phyloP scores from a whole-genome alignment of 192 early-diverging fungal species.

The Oehlia diaphana region DNA sequence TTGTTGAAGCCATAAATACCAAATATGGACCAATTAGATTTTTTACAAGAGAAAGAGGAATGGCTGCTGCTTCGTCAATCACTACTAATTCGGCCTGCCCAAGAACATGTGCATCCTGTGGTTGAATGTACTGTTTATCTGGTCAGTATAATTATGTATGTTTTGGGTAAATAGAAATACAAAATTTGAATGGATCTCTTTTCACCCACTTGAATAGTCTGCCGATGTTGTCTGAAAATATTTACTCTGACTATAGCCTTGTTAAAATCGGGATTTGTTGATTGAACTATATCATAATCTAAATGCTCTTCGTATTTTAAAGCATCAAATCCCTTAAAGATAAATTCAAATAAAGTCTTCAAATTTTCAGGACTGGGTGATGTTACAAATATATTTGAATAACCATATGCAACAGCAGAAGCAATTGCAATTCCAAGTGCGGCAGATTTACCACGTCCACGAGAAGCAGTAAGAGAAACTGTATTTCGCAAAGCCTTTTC shows the following conservation, averaged over 20 bases:
- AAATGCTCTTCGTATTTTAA: constrained; percentile 98
- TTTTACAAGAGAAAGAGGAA: constrained; percentile 91
- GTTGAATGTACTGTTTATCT: constrained; percentile 84
- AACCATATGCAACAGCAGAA: constrained; percentile 95
- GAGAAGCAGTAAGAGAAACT: constrained; percentile 89
- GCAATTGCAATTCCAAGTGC: constrained; percentile 93
- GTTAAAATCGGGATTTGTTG: constrained; percentile 93
- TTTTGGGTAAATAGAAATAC: constrained; percentile 3
- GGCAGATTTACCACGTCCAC: constrained; percentile 98
- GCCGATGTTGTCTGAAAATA: constrained; percentile 93
- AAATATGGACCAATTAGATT: constrained; percentile 92
- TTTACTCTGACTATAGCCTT: constrained; percentile 96
- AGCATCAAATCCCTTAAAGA: constrained; percentile 97
- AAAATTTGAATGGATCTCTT: constrained; percentile 15
- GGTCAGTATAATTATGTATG: background rate
- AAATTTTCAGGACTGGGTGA: constrained; percentile 97
- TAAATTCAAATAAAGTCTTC: constrained; percentile 97
- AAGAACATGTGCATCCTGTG: constrained; percentile 88
- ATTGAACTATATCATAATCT: constrained; percentile 99
- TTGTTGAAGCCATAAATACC: constrained; percentile 98
- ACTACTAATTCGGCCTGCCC: constrained; percentile 97
- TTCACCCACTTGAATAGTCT: constrained; percentile 82
- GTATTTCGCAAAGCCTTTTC: constrained; percentile 93
- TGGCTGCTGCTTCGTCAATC: constrained; percentile 98
- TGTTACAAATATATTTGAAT: constrained; percentile 99